Evolutionary conservation across 768 basidiomycete genomes (phyloP).

Genomic region (Leccinum disarticulatum): DNA sequence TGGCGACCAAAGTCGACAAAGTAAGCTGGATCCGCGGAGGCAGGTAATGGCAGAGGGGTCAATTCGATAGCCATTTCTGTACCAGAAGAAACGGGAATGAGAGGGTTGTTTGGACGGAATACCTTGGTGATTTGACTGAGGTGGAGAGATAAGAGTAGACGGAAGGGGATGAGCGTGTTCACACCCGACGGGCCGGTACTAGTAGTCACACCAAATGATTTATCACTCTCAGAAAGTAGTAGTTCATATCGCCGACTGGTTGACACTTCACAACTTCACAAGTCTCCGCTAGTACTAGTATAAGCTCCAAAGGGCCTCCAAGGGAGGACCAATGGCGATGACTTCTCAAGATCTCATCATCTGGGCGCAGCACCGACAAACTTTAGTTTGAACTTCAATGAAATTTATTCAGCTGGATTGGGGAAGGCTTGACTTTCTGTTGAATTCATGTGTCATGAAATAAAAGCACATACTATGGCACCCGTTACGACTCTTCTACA

Average conservation of each 20-base stretch:
- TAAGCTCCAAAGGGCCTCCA: not conserved
- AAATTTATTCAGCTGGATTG: too few species aligned
- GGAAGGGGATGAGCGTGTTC: not conserved
- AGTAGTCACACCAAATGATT: too few species aligned
- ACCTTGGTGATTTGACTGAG: not conserved
- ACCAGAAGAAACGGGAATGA: not conserved
- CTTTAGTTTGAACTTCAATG: not conserved
- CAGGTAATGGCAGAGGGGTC: constrained; percentile 64
- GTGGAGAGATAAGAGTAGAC: constrained; percentile 9
- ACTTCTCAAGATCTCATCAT: not conserved
- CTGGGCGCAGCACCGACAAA: not conserved
- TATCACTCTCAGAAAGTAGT: too few species aligned
- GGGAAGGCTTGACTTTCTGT: too few species aligned
- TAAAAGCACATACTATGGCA: too few species aligned
- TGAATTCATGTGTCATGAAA: not conserved
- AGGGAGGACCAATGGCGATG: constrained; percentile 8
- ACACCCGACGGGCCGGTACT: too few species aligned
- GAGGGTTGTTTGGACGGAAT: not conserved
- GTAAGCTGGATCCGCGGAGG: constrained; percentile 65
- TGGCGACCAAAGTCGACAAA: constrained; percentile 74
- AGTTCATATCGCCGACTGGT: not conserved
- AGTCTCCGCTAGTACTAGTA: not conserved
- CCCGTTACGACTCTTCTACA: too few species aligned
- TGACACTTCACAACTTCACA: not conserved
- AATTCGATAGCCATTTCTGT: constrained; percentile 65